Percentiles rank a stretch among this genome's conserved stretches.
phyloP scores from a whole-genome alignment of 1,284 basidiomycete genomes.

The Caloboletus firmus region DNA sequence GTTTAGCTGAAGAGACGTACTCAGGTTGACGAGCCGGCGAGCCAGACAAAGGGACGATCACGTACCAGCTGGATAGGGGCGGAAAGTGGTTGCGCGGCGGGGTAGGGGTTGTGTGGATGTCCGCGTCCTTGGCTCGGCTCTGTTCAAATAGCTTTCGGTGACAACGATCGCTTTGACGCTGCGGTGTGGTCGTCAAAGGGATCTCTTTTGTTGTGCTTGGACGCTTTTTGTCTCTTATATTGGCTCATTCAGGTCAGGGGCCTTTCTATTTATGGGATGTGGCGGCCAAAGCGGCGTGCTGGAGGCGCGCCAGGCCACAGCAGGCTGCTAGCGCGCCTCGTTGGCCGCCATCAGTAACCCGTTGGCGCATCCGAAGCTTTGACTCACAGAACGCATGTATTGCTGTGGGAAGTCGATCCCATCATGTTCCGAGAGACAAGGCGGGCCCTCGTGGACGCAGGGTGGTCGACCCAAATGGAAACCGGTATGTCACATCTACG shows the following conservation, averaged over 20 bases:
- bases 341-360: not conserved
- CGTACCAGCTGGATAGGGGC: conserved; percentile 1
- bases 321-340: conserved; percentile 6
- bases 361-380: conserved; percentile 4
- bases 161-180: conserved; percentile 19
- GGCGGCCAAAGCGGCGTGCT: conserved; percentile 2
- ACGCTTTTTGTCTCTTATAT: conserved; percentile 20
- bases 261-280: conserved; percentile 22
- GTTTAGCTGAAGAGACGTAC: not conserved
- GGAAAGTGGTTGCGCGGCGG: not conserved
- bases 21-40: not conserved
- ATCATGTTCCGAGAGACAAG: conserved; percentile 1
- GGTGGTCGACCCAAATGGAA: not conserved
- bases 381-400: conserved; percentile 15
- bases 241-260: conserved; percentile 18
- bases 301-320: conserved; percentile 13
- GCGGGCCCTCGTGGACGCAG: not conserved
- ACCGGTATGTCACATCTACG: not conserved
- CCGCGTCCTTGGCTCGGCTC: not conserved
- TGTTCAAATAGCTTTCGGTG: conserved; percentile 21
- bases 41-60: not conserved
- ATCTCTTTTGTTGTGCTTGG: conserved; percentile 21
- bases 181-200: conserved; percentile 7
- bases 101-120: not conserved
- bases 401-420: not conserved